These are phyloP conservation scores for Camellia granthamiana DNA, from an alignment of 148 eudicot genomes.

Conservation along the genomic window DNA sequence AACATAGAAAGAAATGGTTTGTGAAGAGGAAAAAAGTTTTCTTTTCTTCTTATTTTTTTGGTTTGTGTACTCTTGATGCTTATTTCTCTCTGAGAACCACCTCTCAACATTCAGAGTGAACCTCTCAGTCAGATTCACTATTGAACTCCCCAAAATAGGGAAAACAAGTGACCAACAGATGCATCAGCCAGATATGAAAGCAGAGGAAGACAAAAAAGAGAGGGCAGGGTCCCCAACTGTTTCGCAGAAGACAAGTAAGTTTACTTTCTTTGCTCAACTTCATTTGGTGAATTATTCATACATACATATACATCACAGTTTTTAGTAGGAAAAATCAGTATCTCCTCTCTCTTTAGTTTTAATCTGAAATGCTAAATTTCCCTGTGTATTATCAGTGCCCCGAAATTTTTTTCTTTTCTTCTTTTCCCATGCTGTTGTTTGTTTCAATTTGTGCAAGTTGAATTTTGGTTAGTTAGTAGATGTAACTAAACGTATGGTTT, in stretches of 20 bases:
- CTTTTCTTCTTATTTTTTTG: neutral
- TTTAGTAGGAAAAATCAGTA: neutral
- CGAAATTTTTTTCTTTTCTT: neutral
- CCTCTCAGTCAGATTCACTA: neutral
- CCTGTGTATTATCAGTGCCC: neutral
- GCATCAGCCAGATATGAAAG: slow-evolving; percentile 21
- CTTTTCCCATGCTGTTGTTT: neutral
- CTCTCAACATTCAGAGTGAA: neutral
- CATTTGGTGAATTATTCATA: neutral
- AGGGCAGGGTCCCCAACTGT: slow-evolving; percentile 28
- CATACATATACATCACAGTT: neutral
- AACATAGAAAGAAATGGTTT: no score
- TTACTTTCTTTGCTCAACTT: neutral
- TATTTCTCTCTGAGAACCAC: neutral
- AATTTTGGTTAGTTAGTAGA: neutral
- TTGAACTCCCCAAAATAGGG: slow-evolving; percentile 8
- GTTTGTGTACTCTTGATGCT: neutral
- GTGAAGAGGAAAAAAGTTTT: no score
- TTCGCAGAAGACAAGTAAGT: slow-evolving; percentile 43
- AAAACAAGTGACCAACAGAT: slow-evolving; percentile 11
- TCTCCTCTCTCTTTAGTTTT: neutral
- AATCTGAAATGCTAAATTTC: neutral
- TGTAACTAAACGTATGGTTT: no score
- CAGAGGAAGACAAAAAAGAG: slow-evolving; percentile 13
- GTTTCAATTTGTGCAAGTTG: neutral